Base-by-base conservation (phyloP, 1,284 basidiomycete species). In the Ceratobasidium sp. region DNA sequence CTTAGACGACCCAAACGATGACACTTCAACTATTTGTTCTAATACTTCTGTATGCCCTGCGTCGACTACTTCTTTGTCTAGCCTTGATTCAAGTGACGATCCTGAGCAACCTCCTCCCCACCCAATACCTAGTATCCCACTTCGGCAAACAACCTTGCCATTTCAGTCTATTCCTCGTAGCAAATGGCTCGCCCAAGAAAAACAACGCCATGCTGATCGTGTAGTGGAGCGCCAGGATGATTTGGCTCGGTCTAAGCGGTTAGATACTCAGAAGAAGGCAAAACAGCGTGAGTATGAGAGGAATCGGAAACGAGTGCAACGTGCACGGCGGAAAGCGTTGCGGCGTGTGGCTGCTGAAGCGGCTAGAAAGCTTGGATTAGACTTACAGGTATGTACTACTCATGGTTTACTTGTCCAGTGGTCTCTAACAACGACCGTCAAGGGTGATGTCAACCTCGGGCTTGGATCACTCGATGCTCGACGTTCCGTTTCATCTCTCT, bases 131-230 rank as follows among this genome's bases (percentile, higher is more conserved):
- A 7, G 9, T 13, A n/a, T 9, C 13, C 26, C 9, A n/a, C n/a
- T 49, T 10, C 64, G 64, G 18, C 66, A 68, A 20, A 68, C 66
- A 26, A 68, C 66, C 9, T 28, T 68, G 23, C 66, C 66, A 18
- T 68, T 68, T 9, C 51, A 68, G 23, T 68, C 66, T 18, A 68
- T 68, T 13, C n/a, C 66, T 28, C 26, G 20, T 26, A 15, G 20
- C 20, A 49, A 68, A 18, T 68, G 49, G 46, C 10, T 28, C 3
- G 15, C 23, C 46, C 66, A 68, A 28, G 66, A 68, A 20, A 68
- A 68, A 49, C 66, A 28, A 26, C 44, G 44, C 12, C 12, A 68
- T 51, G 46, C 44, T 33, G 66, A 28, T n/a, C n/a, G n/a, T 46
- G 3, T 26, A 51, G 49, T 13, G 9, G 28, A 33, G n/a, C 44